These are phyloP conservation scores for Fusarium sp. DNA, from an alignment of 2,329 filamentous ascomycete genomes.

Conservation along the genomic window DNA sequence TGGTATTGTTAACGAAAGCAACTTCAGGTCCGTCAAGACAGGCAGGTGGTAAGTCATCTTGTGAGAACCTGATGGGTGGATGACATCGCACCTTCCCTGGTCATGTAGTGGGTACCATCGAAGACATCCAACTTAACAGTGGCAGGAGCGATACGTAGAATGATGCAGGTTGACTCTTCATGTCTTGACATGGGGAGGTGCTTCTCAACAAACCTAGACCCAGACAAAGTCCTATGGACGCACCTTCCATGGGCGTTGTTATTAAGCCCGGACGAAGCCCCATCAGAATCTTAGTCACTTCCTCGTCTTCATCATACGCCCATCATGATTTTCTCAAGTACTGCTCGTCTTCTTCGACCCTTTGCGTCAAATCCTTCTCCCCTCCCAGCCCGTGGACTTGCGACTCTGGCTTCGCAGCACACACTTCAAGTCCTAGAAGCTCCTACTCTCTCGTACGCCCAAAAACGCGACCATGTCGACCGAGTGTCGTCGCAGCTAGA, in stretches of 20 bases:
- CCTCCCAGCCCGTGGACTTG: not conserved
- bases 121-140: not conserved
- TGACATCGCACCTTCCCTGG: constrained; percentile 43
- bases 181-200: not conserved
- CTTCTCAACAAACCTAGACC: not conserved
- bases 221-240: not conserved
- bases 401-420: constrained; percentile 1
- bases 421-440: constrained; percentile 28
- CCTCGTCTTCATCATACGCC: not conserved
- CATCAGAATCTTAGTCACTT: not conserved
- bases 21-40: not conserved
- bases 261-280: not conserved
- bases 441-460: constrained; percentile 20
- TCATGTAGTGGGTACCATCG: constrained; percentile 18
- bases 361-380: not conserved
- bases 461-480: constrained; percentile 28
- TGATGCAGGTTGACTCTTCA: not conserved
- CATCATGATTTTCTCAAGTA: not conserved
- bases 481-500: constrained; percentile 30
- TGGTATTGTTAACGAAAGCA: not conserved
- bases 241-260: not conserved
- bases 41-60: no score
- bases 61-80: not conserved
- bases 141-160: not conserved
- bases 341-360: not conserved